phyloP scores from a whole-genome alignment of 371 early-diverging fungal genomes.

The Apophysomyces variabilis region DNA sequence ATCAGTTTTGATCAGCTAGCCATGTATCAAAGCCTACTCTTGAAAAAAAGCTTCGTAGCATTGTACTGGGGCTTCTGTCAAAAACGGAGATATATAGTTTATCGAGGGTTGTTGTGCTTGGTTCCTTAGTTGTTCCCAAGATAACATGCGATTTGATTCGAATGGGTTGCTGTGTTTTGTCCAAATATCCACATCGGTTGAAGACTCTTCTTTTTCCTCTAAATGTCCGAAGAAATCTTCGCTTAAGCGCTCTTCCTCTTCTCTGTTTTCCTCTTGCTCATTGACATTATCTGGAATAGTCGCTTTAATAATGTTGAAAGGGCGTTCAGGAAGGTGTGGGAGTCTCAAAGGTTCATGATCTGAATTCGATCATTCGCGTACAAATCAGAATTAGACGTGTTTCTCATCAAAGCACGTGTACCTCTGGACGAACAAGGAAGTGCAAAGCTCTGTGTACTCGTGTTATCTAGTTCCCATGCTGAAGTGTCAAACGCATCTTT shows the following conservation, averaged over 20 bases:
- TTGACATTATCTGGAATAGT: not conserved
- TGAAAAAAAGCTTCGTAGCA: conserved; percentile 40
- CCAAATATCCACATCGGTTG: not conserved
- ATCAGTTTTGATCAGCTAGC: not conserved
- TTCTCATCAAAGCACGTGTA: not conserved
- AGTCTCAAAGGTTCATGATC: not conserved
- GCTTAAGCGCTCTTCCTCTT: not conserved
- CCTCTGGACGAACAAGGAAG: not conserved
- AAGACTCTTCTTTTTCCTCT: not conserved
- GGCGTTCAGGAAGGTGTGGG: not conserved
- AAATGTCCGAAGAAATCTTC: no score
- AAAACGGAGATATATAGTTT: conserved; percentile 31
- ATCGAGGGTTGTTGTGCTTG: not conserved
- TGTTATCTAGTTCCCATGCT: not conserved
- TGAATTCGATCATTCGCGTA: not conserved
- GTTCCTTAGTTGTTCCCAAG: not conserved
- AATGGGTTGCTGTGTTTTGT: not conserved
- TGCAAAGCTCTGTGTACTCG: not conserved
- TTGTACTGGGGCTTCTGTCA: conserved; percentile 41
- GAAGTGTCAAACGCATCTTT: not conserved
- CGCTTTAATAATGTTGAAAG: not conserved
- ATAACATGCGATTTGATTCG: not conserved
- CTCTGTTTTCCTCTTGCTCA: not conserved
- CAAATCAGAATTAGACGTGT: not conserved
- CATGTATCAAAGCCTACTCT: conserved; percentile 21